phyloP scores from a whole-genome alignment of 805 yeast genomes.

The Lachancea thermotolerans region DNA sequence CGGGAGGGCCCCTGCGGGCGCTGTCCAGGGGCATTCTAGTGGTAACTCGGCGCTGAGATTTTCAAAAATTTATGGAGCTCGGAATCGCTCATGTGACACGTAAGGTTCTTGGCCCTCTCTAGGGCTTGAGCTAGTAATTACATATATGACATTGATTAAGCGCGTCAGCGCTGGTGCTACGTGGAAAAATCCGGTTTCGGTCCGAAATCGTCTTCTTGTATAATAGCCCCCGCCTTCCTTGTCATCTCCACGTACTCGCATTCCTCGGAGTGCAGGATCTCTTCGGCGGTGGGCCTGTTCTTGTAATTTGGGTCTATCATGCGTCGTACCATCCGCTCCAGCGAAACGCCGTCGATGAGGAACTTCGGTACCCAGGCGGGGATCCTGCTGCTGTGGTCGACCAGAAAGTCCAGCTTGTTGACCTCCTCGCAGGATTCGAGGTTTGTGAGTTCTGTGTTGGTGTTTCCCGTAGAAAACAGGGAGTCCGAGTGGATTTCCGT shows the following conservation, averaged over 20 bases:
- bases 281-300: constrained; percentile 71
- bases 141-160: too few relatives aligned
- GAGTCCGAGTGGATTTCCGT: constrained; percentile 47
- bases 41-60: too few relatives aligned
- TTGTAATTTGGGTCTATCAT: constrained; percentile 84
- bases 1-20: background rate
- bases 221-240: constrained; percentile 86
- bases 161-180: background rate
- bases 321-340: constrained; percentile 77
- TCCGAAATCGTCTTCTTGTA: constrained; percentile 94
- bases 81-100: too few relatives aligned
- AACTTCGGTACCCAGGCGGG: constrained; percentile 88
- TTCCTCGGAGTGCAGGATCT: constrained; percentile 65
- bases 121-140: too few relatives aligned
- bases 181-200: constrained; percentile 51
- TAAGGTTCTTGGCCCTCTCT: too few relatives aligned
- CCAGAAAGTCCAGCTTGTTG: background rate
- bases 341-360: constrained; percentile 61
- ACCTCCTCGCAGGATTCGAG: constrained; percentile 19
- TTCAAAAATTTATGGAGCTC: too few relatives aligned
- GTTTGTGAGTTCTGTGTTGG: constrained; percentile 25
- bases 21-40: too few relatives aligned
- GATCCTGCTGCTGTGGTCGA: constrained; percentile 26
- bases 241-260: constrained; percentile 70
- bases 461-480: constrained; percentile 25